Conservation (phyloP, 1,139 yeast species). For the Scheffersomyces parashehatae region DNA sequence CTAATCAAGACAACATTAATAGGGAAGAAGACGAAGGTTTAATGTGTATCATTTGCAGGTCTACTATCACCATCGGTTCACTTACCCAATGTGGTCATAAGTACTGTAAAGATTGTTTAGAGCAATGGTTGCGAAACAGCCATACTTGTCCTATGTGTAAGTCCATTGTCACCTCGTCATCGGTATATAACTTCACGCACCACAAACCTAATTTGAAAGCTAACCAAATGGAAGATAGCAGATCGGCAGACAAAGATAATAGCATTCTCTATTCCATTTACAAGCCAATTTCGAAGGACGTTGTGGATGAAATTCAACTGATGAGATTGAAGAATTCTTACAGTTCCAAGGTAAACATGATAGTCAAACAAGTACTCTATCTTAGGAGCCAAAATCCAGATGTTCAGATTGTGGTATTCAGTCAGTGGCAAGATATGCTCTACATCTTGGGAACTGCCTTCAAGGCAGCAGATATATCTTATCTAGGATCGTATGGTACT, state of each 20-base stretch:
- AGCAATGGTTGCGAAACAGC: slow-evolving; percentile 61
- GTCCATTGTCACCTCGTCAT: slow-evolving; percentile 36
- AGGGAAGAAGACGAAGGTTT: slow-evolving; percentile 31
- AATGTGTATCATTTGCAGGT: slow-evolving; percentile 76
- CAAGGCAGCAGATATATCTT: slow-evolving; percentile 54
- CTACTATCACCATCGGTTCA: slow-evolving; percentile 69
- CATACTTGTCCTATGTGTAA: slow-evolving; percentile 82
- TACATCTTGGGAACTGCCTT: slow-evolving; percentile 69
- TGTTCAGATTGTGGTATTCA: slow-evolving; percentile 80
- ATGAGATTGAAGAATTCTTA: slow-evolving; percentile 50
- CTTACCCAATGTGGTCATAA: slow-evolving; percentile 89
- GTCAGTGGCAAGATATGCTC: slow-evolving; percentile 84
- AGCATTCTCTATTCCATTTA: slow-evolving; percentile 47
- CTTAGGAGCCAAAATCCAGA: slow-evolving; percentile 56
- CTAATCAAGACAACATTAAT: slow-evolving; percentile 8
- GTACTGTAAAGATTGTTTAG: slow-evolving; percentile 76
- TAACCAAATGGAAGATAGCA: slow-evolving; percentile 33
- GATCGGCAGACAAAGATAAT: slow-evolving; percentile 11
- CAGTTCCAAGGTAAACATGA: slow-evolving; percentile 85
- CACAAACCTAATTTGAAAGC: slow-evolving; percentile 50
- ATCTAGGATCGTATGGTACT: slow-evolving; percentile 44
- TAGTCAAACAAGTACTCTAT: slow-evolving; percentile 69
- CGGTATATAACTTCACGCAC: slow-evolving; percentile 62
- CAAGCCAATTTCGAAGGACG: slow-evolving; percentile 42
- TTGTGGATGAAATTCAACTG: slow-evolving; percentile 46